Evolutionary conservation across 2,329 filamentous ascomycete species (phyloP), one percentile per base, ranked within the genome.

Genomic region (Pseudofabraea citricarpa): DNA sequence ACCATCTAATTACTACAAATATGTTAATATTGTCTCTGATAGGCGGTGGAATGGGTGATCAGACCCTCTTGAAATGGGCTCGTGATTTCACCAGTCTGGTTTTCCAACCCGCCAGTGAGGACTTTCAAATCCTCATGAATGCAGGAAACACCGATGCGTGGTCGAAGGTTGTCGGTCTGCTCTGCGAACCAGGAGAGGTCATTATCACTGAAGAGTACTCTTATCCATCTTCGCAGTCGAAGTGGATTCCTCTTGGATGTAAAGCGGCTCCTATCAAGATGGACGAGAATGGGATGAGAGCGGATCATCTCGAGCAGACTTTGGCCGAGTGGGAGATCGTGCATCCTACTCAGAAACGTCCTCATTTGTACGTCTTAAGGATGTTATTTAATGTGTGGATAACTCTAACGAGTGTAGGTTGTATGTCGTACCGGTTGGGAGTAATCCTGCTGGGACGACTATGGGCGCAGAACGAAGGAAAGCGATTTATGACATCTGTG

Each of bases 81-180:
- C 42, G 22, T 15, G 46, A 55, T 4, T 44, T 58, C 15, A 56
- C 55, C 0, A 40, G 15, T 4, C 7, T 12, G 18, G 37, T 40
- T 15, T 40, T 40, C 37, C 21, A 26, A 3, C 37, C 37, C n/a
- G 37, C 23, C 2, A 15, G 20, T 15, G 13, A 18, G n/a, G 37
- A 40, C 16, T 40, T 40, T 15, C 10, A 62, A 7, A 48, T 50
- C 22, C 41, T 62, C 2, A 44, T 61, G 22, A 54, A 61, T 20
- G 45, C 55, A 1, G 60, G 60, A 15, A 63, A 63, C 40, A 63
- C 58, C 2, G 59, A 61, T 42, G 59, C 57, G 7, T 63, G 58
- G 60, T 40, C 49, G 21, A 63, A 63, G 31, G 50, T 62, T 1
- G 59, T 62, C 3, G 54, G 55, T 0, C 40, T 63, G 20, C 49